Percentiles rank a stretch among this genome's conserved stretches.
These are phyloP conservation scores for Lipomyces spencermartinsiae DNA, from an alignment of 805 yeast species.

Conservation along the genomic window DNA sequence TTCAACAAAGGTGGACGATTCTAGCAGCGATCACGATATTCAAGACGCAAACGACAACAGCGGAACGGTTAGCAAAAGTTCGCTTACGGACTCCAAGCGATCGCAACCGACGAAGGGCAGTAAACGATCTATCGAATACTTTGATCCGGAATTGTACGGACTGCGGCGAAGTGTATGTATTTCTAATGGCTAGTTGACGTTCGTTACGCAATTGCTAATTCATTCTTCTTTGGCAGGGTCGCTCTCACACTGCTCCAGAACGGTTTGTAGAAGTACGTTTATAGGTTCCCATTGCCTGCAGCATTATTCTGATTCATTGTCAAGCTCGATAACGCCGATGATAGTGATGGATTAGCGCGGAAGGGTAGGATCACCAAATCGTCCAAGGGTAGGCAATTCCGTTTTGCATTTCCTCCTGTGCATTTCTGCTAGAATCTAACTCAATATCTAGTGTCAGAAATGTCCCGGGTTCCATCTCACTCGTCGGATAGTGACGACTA, in stretches of 20 bases:
- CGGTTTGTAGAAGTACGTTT: conserved; percentile 36
- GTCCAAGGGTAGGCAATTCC: conserved; percentile 11
- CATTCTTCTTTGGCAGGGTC: conserved; percentile 22
- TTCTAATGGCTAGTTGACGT: background rate
- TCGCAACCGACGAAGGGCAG: background rate
- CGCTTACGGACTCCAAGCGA: background rate
- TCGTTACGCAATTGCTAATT: background rate
- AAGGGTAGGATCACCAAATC: conserved; percentile 12
- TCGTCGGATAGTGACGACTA: conserved; percentile 37
- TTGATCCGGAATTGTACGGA: conserved; percentile 52
- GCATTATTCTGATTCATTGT: background rate
- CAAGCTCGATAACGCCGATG: conserved; percentile 28
- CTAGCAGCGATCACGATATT: background rate
- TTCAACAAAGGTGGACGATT: background rate
- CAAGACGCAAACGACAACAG: background rate
- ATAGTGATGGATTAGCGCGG: conserved; percentile 26
- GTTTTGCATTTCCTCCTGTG: background rate
- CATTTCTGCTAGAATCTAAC: background rate
- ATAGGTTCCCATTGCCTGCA: background rate
- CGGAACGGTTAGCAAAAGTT: background rate
- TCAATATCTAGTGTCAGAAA: background rate
- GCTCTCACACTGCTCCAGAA: conserved; percentile 47
- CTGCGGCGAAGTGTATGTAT: conserved; percentile 47
- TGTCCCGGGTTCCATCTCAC: conserved; percentile 12
- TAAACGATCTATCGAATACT: conserved; percentile 24